Evolutionary conservation across 495 filamentous ascomycete genomes (phyloP).

Genomic region (Mytilinidion resinicola): DNA sequence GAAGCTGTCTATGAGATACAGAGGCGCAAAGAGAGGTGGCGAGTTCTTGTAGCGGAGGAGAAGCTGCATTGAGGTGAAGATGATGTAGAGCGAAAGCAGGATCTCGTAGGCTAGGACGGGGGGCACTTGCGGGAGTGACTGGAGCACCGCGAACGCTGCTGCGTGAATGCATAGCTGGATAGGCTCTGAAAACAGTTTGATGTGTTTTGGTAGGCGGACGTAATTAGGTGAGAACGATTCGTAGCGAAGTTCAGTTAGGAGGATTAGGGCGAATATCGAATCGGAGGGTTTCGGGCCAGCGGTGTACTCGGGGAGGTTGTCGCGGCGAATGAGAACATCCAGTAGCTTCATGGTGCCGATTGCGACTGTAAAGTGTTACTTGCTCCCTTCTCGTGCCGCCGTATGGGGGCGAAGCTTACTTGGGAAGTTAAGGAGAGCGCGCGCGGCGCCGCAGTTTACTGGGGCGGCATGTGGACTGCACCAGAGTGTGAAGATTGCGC

Average conservation of each 20-base stretch:
- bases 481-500: not conserved
- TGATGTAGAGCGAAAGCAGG: constrained; percentile 35
- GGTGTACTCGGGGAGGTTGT: constrained; percentile 28
- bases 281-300: constrained; percentile 24
- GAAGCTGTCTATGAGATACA: constrained; percentile 35
- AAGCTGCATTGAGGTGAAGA: constrained; percentile 37
- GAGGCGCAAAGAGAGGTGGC: constrained; percentile 35
- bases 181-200: constrained; percentile 24
- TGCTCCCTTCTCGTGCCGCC: not conserved
- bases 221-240: constrained; percentile 39
- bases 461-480: not conserved
- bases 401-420: not conserved
- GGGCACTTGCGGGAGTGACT: constrained; percentile 31
- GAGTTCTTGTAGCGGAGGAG: constrained; percentile 33
- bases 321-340: constrained; percentile 32
- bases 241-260: constrained; percentile 37
- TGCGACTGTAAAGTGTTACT: constrained; percentile 22
- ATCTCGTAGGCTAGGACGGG: constrained; percentile 34
- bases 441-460: not conserved
- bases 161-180: constrained; percentile 30
- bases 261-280: constrained; percentile 27
- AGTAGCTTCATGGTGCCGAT: constrained; percentile 37
- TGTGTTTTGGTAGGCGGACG: constrained; percentile 22
- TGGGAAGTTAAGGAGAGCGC: constrained; percentile 1
- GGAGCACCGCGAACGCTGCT: constrained; percentile 29